A percentile compares a stretch with the other conserved stretches of the same genome.
Evolutionary conservation across 1,139 yeast genomes (phyloP).

Genomic region (Debaryomycetaceae sp.): DNA sequence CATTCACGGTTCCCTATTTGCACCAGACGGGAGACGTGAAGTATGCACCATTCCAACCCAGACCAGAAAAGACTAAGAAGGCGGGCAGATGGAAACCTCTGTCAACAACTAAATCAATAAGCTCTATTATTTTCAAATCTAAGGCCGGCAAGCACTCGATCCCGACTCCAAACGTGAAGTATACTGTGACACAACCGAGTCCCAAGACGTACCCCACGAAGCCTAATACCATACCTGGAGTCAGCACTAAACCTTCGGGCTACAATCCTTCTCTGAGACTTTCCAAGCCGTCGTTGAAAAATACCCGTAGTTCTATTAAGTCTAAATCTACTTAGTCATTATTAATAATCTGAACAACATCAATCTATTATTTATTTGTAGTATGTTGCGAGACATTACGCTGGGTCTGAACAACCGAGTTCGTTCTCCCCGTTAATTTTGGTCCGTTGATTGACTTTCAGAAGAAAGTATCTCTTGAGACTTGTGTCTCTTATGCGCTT

Average conservation of each 20-base stretch:
- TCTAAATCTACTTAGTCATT: background rate
- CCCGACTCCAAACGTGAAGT: background rate
- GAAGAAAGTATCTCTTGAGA: too few species aligned
- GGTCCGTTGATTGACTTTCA: too few species aligned
- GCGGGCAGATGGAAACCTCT: background rate
- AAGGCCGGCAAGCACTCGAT: background rate
- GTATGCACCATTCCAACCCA: conserved; percentile 31
- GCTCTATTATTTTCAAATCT: background rate
- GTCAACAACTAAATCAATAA: background rate
- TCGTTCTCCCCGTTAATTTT: too few species aligned
- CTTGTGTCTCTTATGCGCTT: too few species aligned
- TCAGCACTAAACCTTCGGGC: background rate
- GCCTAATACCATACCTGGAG: background rate
- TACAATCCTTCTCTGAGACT: background rate
- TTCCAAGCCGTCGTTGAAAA: background rate
- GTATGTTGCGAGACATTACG: too few species aligned
- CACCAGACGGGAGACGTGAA: conserved; percentile 24
- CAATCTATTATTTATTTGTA: background rate
- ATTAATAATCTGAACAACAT: background rate
- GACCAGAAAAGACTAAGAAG: background rate
- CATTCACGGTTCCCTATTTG: conserved; percentile 26
- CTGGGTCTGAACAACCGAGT: too few species aligned
- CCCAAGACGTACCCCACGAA: background rate
- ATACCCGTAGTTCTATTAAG: background rate
- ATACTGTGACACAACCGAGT: background rate